These are phyloP conservation scores for Tetrahymena thermophila DNA, from an alignment of 73 alveolate genomes.

Conservation along the genomic window DNA sequence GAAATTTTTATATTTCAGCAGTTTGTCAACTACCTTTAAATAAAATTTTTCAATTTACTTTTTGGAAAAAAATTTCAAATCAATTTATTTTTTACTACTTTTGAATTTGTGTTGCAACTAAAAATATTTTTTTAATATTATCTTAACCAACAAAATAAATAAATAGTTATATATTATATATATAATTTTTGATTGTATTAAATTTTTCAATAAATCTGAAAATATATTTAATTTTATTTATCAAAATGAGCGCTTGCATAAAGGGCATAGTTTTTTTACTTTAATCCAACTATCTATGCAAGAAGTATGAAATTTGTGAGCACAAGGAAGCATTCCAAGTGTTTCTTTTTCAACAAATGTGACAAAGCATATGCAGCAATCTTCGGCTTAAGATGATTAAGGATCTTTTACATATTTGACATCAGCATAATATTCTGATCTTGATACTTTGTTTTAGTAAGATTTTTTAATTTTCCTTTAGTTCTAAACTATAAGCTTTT, in stretches of 20 bases:
- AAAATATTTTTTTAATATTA: too few relatives aligned
- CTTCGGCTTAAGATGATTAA: background rate
- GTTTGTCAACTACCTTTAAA: too few relatives aligned
- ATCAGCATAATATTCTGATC: background rate
- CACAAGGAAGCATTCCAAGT: background rate
- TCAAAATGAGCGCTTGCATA: background rate
- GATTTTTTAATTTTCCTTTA: background rate
- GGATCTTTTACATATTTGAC: background rate
- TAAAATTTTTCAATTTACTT: too few relatives aligned
- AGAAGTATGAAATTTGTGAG: background rate
- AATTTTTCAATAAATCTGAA: too few relatives aligned
- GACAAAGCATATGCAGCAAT: background rate
- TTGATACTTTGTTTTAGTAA: background rate
- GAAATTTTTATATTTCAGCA: too few relatives aligned
- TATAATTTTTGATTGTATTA: too few relatives aligned
- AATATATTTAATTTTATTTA: too few relatives aligned
- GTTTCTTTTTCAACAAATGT: background rate
- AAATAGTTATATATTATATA: too few relatives aligned
- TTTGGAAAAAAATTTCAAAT: too few relatives aligned
- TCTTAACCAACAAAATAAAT: too few relatives aligned
- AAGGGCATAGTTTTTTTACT: background rate
- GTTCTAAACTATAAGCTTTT: background rate
- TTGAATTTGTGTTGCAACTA: too few relatives aligned
- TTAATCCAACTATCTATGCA: background rate
- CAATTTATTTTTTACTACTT: too few relatives aligned